A percentile compares a stretch with the other conserved stretches of the same genome.
phyloP scores from a whole-genome alignment of 371 early-diverging fungal genomes.

The Mucor irregularis region DNA sequence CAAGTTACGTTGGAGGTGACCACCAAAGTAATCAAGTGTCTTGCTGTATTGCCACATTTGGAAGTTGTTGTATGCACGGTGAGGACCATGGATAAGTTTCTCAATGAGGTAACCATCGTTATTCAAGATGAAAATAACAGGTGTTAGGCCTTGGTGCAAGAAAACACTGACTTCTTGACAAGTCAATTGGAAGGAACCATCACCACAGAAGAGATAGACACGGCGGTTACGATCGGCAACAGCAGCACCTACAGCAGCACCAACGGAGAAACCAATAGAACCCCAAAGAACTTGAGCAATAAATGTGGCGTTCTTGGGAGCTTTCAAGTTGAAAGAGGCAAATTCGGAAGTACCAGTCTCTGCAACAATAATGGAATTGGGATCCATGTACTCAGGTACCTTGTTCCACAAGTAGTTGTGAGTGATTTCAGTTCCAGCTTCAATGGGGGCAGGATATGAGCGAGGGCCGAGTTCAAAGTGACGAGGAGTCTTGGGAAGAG shows the following conservation, averaged over 20 bases:
- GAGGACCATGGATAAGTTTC: slow-evolving; percentile 48
- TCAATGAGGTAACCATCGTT: slow-evolving; percentile 60
- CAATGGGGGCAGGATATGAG: slow-evolving; percentile 19
- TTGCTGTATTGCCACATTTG: slow-evolving; percentile 53
- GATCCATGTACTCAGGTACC: slow-evolving; percentile 33
- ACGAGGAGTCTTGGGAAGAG: slow-evolving; percentile 28
- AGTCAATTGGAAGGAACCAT: slow-evolving; percentile 58
- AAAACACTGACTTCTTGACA: slow-evolving; percentile 51
- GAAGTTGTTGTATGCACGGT: slow-evolving; percentile 51
- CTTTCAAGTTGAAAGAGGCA: slow-evolving; percentile 41
- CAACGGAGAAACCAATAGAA: slow-evolving; percentile 46
- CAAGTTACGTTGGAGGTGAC: slow-evolving; percentile 24
- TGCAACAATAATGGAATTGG: slow-evolving; percentile 38
- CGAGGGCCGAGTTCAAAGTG: slow-evolving; percentile 25
- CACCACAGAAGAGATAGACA: slow-evolving; percentile 50
- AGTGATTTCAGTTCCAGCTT: slow-evolving; percentile 27
- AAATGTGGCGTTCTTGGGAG: slow-evolving; percentile 34
- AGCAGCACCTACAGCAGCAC: slow-evolving; percentile 39
- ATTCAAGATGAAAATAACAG: slow-evolving; percentile 51
- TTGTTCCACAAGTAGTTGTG: slow-evolving; percentile 50
- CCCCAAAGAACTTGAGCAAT: slow-evolving; percentile 48
- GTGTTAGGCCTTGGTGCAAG: slow-evolving; percentile 45
- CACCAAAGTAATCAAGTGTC: slow-evolving; percentile 46
- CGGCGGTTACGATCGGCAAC: slow-evolving; percentile 29
- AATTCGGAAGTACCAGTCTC: slow-evolving; percentile 58